Evolutionary conservation across 495 filamentous ascomycete genomes (phyloP).

Genomic region (Podospora pseudocomata): DNA sequence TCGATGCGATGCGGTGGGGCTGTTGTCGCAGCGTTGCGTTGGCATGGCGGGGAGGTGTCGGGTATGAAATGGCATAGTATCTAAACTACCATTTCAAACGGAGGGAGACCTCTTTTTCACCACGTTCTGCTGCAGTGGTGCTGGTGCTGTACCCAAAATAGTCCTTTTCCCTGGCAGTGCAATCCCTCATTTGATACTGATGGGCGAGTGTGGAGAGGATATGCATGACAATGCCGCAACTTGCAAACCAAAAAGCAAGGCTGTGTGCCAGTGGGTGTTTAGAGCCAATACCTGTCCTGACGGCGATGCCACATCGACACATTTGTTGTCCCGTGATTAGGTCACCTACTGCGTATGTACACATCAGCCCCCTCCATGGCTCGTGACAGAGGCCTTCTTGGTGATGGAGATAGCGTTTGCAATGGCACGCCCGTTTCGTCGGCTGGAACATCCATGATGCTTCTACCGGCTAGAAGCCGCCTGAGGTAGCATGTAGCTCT

Average conservation of each 20-base stretch:
- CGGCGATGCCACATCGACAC: constrained; percentile 20
- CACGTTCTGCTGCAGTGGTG: constrained; percentile 7
- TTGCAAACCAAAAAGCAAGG: constrained; percentile 19
- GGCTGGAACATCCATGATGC: constrained; percentile 2
- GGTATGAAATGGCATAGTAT: constrained; percentile 8
- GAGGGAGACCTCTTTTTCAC: not conserved
- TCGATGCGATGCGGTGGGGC: constrained; percentile 22
- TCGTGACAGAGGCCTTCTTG: not conserved
- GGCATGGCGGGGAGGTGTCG: constrained; percentile 23
- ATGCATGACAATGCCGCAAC: constrained; percentile 22
- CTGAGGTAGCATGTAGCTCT: constrained; percentile 7
- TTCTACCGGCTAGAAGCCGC: constrained; percentile 5
- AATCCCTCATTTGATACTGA: constrained; percentile 1
- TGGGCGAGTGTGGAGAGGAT: constrained; percentile 9
- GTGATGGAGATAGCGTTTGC: constrained; percentile 7
- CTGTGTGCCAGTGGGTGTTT: constrained; percentile 15
- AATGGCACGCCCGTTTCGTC: not conserved
- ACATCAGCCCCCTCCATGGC: not conserved
- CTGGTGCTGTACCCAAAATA: constrained; percentile 16
- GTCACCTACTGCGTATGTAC: not conserved
- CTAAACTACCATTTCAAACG: not conserved
- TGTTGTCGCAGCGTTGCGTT: constrained; percentile 28
- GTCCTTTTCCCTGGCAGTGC: constrained; percentile 14
- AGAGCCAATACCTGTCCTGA: constrained; percentile 19
- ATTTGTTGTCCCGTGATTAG: constrained; percentile 17